Evolutionary conservation across 768 basidiomycete genomes (phyloP), one percentile per base, ranked within the genome.

Genomic region (Trametes cingulata): DNA sequence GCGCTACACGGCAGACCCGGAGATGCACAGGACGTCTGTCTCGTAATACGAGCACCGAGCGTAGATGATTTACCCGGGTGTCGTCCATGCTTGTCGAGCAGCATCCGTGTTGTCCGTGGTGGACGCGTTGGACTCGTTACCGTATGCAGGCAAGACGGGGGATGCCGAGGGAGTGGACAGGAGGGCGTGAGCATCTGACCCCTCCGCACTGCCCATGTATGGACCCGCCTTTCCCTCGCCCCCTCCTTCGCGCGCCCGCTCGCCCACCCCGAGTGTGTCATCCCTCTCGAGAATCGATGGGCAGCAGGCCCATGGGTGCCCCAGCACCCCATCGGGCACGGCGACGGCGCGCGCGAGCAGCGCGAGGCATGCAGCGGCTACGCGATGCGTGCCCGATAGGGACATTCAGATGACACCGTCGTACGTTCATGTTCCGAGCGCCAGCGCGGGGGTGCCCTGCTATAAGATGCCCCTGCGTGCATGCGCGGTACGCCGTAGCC

Each of bases 401-500:
- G 64, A 42, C 17, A 61, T 56, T 46, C 57, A 59, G 60, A 59
- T 59, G 64, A 65, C 64, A 61, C 46, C 29, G 27, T 47, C 29
- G 24, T 6, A 27, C 47, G 24, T 6, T 36, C 47, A 58, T 58
- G 60, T 45, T 59, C 60, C 60, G 64, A 45, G 56, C 48, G 47
- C 42, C 51, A 54, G 33, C 24, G n/a, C 24, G 45, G 22, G 37
- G 41, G 51, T 20, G 17, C 15, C 10, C 20, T 35, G 29, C 22
- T 56, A 58, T 65, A 62, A 62, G n/a, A 33, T 47, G 29, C 36
- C 33, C 56, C 46, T 27, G 24, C 33, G 27, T 36, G 47, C 20
- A 29, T 29, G 22, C 22, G 24, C 41, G 55, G 9, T 40, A 51
- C 13, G 51, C 52, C 40, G 35, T 46, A 29, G 27, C 37, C 39